A percentile compares a stretch with the other conserved stretches of the same genome.
These are phyloP conservation scores for Mariannaea elegans DNA, from an alignment of 2,329 filamentous ascomycete species.

Conservation along the genomic window DNA sequence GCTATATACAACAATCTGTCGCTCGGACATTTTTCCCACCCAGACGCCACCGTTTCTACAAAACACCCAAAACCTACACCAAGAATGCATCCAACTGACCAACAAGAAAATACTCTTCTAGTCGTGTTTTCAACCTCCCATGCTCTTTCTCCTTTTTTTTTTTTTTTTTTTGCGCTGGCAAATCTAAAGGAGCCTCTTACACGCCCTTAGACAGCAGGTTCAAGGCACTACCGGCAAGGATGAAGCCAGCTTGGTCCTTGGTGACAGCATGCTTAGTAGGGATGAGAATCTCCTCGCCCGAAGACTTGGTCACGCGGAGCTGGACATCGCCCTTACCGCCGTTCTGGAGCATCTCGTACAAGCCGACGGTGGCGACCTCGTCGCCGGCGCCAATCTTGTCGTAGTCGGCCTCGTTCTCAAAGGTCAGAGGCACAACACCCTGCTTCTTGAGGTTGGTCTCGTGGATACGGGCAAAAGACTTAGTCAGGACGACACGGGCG, in stretches of 20 bases:
- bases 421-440: conserved; percentile 93
- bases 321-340: conserved; percentile 81
- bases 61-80: conserved; percentile 26
- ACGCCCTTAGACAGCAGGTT: conserved; percentile 80
- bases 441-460: conserved; percentile 98
- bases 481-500: conserved; percentile 82
- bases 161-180: neutral
- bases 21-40: conserved; percentile 37
- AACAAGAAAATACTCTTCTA: neutral
- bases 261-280: conserved; percentile 88
- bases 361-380: conserved; percentile 80
- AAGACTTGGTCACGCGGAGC: conserved; percentile 69
- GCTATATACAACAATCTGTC: conserved; percentile 39
- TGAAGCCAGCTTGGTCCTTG: conserved; percentile 89
- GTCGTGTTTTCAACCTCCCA: neutral
- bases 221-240: conserved; percentile 91
- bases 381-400: conserved; percentile 85
- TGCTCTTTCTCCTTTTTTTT: neutral
- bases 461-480: conserved; percentile 91
- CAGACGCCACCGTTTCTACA: conserved; percentile 36
- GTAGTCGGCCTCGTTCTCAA: conserved; percentile 88
- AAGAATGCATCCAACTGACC: conserved; percentile 3
- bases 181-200: conserved; percentile 25
- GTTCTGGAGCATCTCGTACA: conserved; percentile 81
- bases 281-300: conserved; percentile 73